Conservation (phyloP, 176 grass and related monocot genomes). For the Juncus effusus region DNA sequence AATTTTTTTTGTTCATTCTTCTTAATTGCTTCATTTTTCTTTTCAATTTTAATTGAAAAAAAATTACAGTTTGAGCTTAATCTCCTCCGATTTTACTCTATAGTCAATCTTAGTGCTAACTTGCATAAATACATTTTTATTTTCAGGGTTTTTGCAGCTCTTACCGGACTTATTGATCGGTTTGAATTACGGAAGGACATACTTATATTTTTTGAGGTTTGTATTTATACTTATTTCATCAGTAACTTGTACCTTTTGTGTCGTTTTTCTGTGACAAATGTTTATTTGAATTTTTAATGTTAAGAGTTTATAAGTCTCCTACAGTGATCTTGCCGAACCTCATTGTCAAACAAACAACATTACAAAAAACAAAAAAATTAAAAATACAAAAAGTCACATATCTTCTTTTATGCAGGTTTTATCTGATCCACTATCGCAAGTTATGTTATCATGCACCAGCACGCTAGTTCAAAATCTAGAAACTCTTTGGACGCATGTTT, state of each 20-base stretch:
- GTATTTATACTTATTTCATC: slow-evolving; percentile 13
- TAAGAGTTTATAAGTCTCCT: too few relatives aligned
- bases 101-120: background rate
- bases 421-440: slow-evolving; percentile 46
- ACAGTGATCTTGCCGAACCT: too few relatives aligned
- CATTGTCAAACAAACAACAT: too few relatives aligned
- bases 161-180: slow-evolving; percentile 33
- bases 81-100: too few relatives aligned
- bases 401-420: slow-evolving; percentile 38
- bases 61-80: background rate
- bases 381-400: background rate
- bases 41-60: too few relatives aligned
- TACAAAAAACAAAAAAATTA: too few relatives aligned
- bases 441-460: slow-evolving; percentile 31
- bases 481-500: slow-evolving; percentile 40
- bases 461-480: slow-evolving; percentile 33
- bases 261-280: background rate
- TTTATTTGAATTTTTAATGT: too few relatives aligned
- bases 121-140: slow-evolving; percentile 12
- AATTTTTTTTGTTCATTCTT: background rate
- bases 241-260: background rate
- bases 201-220: slow-evolving; percentile 53
- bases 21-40: too few relatives aligned
- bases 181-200: slow-evolving; percentile 32
- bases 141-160: slow-evolving; percentile 40